These are phyloP conservation scores for Boletales sp. DNA, from an alignment of 768 basidiomycete genomes.

Conservation along the genomic window DNA sequence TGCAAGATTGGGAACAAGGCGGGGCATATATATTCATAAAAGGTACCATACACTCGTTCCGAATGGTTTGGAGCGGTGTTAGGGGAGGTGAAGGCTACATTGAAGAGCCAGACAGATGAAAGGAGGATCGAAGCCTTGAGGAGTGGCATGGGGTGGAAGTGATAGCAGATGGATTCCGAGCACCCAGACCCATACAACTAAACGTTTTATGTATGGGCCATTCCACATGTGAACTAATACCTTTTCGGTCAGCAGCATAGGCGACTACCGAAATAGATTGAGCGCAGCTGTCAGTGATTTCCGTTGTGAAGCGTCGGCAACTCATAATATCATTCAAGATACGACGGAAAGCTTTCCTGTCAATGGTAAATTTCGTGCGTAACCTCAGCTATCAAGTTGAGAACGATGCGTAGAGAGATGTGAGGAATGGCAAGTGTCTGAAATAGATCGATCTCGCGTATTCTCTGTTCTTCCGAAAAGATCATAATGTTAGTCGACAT, in stretches of 20 bases:
- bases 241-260: no score
- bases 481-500: neutral
- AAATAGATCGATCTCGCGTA: neutral
- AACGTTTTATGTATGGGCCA: slow-evolving; percentile 9
- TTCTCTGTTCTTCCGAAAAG: neutral
- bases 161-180: neutral
- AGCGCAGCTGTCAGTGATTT: neutral
- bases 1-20: slow-evolving; percentile 18
- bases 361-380: neutral
- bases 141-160: slow-evolving; percentile 13
- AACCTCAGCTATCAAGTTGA: neutral
- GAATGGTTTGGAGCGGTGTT: slow-evolving; percentile 16
- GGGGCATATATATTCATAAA: slow-evolving; percentile 25
- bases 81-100: slow-evolving; percentile 23
- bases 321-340: neutral
- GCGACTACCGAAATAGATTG: neutral
- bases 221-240: no score
- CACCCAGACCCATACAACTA: neutral
- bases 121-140: slow-evolving; percentile 21
- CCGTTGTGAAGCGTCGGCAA: neutral
- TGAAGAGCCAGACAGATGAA: slow-evolving; percentile 27
- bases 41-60: slow-evolving; percentile 15
- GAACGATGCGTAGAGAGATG: neutral
- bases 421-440: neutral
- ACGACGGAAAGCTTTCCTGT: no score